phyloP scores from a whole-genome alignment of 768 basidiomycete genomes.

The Boletus reticuloceps region DNA sequence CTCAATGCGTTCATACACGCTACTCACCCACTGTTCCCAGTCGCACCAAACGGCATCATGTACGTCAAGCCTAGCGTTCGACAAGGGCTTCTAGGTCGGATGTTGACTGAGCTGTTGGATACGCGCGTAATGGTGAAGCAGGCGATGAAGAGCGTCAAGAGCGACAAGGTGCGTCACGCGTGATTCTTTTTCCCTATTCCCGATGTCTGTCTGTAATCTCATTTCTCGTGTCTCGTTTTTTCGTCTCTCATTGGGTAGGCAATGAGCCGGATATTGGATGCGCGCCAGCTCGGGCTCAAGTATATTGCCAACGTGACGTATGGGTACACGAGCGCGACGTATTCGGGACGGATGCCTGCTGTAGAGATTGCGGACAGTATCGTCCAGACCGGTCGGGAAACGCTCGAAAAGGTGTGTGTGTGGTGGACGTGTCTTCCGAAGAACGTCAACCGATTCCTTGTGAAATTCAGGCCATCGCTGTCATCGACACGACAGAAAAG shows the following conservation, averaged over 20 bases:
- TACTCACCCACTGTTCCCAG: too few relatives aligned
- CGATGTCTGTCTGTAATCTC: background rate
- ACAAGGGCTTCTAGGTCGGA: too few relatives aligned
- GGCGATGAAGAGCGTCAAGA: slow-evolving; percentile 80
- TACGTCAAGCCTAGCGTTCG: too few relatives aligned
- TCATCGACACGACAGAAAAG: slow-evolving; percentile 71
- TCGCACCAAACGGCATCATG: too few relatives aligned
- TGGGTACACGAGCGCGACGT: slow-evolving; percentile 93
- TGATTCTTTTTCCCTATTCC: too few relatives aligned
- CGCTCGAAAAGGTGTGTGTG: too few relatives aligned
- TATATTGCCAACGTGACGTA: slow-evolving; percentile 95
- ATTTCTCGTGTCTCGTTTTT: background rate
- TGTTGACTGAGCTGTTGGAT: too few relatives aligned
- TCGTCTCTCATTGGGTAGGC: slow-evolving; percentile 42
- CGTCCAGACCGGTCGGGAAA: slow-evolving; percentile 61
- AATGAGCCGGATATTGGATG: slow-evolving; percentile 74
- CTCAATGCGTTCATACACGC: too few relatives aligned
- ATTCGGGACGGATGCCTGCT: slow-evolving; percentile 96
- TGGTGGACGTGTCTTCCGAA: too few relatives aligned
- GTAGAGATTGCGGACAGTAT: slow-evolving; percentile 99
- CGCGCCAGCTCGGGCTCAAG: slow-evolving; percentile 90
- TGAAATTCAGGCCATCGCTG: slow-evolving; percentile 64
- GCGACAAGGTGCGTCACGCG: slow-evolving; percentile 60
- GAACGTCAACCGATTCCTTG: too few relatives aligned
- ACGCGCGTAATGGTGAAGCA: slow-evolving; percentile 99